Evolutionary conservation across 331 rosid species (phyloP).

Genomic region (Malus hybrid): DNA sequence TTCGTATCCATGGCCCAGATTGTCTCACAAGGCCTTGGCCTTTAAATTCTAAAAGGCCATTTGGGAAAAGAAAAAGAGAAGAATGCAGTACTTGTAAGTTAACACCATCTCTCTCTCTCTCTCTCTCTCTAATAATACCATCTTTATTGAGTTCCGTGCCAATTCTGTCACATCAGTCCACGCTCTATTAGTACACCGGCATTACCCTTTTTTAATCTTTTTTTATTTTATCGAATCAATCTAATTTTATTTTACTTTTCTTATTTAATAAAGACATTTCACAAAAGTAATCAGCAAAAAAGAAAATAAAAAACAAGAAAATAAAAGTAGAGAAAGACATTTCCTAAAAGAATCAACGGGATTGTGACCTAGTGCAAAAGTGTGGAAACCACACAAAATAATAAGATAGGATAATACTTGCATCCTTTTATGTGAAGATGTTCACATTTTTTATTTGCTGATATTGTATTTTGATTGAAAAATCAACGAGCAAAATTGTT

Average conservation of each 20-base stretch:
- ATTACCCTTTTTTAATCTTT: not conserved
- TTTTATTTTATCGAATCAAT: not conserved
- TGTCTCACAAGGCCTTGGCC: not conserved
- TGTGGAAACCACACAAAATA: too few relatives aligned
- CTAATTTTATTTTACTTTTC: not conserved
- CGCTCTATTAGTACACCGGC: conserved; percentile 16
- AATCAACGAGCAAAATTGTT: too few relatives aligned
- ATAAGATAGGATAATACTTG: too few relatives aligned
- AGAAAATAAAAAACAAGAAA: not conserved
- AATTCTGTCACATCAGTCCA: conserved; percentile 21
- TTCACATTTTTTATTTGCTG: too few relatives aligned
- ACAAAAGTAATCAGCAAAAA: not conserved
- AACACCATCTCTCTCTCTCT: not conserved
- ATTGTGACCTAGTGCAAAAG: not conserved
- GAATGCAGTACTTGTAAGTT: not conserved
- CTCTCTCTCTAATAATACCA: conserved; percentile 40
- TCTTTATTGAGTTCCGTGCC: conserved; percentile 86
- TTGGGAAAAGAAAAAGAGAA: not conserved
- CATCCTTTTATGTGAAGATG: too few relatives aligned
- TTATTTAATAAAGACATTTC: not conserved
- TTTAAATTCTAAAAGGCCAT: not conserved
- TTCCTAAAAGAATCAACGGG: not conserved
- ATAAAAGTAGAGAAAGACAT: not conserved
- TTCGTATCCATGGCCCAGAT: not conserved
- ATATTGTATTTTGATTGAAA: too few relatives aligned